A percentile compares a stretch with the other conserved stretches of the same genome.
These are phyloP conservation scores for Pichia sp. DNA, from an alignment of 1,139 yeast genomes.

Conservation along the genomic window DNA sequence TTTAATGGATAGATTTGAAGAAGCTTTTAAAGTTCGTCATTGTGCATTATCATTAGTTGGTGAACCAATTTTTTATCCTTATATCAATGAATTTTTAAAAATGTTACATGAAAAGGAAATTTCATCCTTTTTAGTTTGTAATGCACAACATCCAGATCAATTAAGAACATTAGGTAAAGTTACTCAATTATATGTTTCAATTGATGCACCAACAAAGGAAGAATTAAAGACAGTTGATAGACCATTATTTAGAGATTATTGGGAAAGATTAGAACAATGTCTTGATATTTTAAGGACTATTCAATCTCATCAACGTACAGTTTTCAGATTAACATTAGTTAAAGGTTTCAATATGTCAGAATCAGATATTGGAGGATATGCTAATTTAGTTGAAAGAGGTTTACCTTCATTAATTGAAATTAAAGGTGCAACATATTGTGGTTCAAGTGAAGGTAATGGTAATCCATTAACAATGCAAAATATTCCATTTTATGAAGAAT, in stretches of 20 bases:
- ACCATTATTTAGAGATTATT: constrained; percentile 83
- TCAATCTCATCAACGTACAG: constrained; percentile 82
- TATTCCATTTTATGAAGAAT: constrained; percentile 90
- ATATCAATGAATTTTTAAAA: constrained; percentile 75
- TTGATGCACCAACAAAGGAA: constrained; percentile 82
- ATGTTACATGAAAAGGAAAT: constrained; percentile 75
- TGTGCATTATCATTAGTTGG: constrained; percentile 92
- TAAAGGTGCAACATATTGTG: constrained; percentile 93
- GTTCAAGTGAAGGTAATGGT: constrained; percentile 72
- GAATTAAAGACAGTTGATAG: constrained; percentile 81
- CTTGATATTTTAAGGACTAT: constrained; percentile 68
- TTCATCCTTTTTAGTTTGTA: constrained; percentile 85
- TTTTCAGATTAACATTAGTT: constrained; percentile 82
- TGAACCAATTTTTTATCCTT: constrained; percentile 89
- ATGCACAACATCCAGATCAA: constrained; percentile 92
- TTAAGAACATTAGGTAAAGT: constrained; percentile 64
- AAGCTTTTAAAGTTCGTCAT: constrained; percentile 82
- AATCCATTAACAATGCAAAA: constrained; percentile 93
- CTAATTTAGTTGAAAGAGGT: constrained; percentile 79
- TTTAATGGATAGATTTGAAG: constrained; percentile 81
- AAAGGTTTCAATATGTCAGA: constrained; percentile 80
- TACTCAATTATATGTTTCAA: constrained; percentile 86
- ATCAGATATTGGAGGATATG: constrained; percentile 70
- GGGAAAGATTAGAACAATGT: constrained; percentile 83
- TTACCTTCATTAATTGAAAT: constrained; percentile 85